Conservation (phyloP, 2,329 filamentous ascomycete species). For the Claviceps sorghi region DNA sequence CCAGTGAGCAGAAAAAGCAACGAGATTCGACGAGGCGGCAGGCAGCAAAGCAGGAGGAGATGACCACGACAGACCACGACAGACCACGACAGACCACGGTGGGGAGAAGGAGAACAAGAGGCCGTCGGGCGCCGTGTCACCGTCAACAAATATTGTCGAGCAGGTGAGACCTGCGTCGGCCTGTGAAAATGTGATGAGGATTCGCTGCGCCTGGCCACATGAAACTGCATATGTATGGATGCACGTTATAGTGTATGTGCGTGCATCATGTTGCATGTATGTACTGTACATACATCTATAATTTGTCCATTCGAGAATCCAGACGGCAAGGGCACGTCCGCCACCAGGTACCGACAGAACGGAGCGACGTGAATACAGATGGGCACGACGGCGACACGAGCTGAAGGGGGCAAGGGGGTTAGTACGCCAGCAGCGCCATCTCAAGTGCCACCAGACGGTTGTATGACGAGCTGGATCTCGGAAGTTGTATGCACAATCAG, state of each 20-base stretch:
- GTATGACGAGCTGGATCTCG: too few species aligned
- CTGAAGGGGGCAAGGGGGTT: too few species aligned
- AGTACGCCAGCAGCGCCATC: too few species aligned
- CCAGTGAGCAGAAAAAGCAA: neutral
- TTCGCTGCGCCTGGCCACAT: neutral
- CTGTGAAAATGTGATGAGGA: neutral
- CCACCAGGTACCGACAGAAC: conserved; percentile 1
- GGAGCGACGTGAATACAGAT: neutral
- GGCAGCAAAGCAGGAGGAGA: too few species aligned
- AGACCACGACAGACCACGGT: too few species aligned
- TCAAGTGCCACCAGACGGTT: too few species aligned
- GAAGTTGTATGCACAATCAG: too few species aligned
- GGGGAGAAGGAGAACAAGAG: neutral
- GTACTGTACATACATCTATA: too few species aligned
- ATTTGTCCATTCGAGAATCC: neutral
- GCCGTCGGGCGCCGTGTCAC: neutral
- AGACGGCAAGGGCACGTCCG: neutral
- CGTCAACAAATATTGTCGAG: neutral
- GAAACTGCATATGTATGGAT: neutral
- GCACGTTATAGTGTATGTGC: too few species aligned
- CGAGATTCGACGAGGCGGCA: neutral
- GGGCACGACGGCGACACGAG: neutral
- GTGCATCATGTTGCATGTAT: too few species aligned
- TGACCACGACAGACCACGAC: too few species aligned
- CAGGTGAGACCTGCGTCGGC: neutral